phyloP scores from a whole-genome alignment of 192 early-diverging fungal genomes.

The Coemansia sp. region DNA sequence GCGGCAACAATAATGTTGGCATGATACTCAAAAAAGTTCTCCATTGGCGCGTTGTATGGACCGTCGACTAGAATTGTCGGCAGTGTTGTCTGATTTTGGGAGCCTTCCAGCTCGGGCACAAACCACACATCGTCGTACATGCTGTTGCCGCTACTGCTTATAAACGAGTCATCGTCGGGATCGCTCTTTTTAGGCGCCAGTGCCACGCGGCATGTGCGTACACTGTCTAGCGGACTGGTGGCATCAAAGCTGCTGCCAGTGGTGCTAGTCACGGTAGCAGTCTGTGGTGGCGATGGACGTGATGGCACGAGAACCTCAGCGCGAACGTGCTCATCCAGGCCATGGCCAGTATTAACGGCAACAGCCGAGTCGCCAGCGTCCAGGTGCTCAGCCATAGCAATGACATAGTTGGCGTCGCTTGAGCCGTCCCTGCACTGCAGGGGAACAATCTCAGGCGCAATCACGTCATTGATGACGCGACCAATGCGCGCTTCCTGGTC shows the following conservation, averaged over 20 bases:
- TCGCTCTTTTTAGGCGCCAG: constrained; percentile 40
- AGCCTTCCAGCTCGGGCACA: constrained; percentile 19
- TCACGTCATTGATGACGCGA: constrained; percentile 38
- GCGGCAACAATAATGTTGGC: constrained; percentile 70
- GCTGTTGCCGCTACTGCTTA: constrained; percentile 39
- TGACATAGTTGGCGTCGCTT: constrained; percentile 35
- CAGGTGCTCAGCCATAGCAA: constrained; percentile 40
- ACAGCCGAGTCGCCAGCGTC: constrained; percentile 42
- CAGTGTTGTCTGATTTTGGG: constrained; percentile 37
- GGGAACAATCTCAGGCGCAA: constrained; percentile 40
- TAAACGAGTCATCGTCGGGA: constrained; percentile 30
- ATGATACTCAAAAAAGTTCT: constrained; percentile 78
- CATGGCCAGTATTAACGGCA: constrained; percentile 7
- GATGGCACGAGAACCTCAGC: background rate
- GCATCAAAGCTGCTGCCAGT: constrained; percentile 9
- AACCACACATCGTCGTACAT: constrained; percentile 42
- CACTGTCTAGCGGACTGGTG: constrained; percentile 29
- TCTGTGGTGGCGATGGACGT: background rate
- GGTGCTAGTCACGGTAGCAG: background rate
- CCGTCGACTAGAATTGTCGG: constrained; percentile 72
- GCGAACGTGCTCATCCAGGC: background rate
- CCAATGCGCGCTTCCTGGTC: constrained; percentile 54
- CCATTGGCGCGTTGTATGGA: constrained; percentile 71
- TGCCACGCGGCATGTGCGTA: constrained; percentile 20
- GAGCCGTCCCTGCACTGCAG: constrained; percentile 28